Evolutionary conservation across 2,329 filamentous ascomycete genomes (phyloP).

Genomic region (Sphaerulina populicola): DNA sequence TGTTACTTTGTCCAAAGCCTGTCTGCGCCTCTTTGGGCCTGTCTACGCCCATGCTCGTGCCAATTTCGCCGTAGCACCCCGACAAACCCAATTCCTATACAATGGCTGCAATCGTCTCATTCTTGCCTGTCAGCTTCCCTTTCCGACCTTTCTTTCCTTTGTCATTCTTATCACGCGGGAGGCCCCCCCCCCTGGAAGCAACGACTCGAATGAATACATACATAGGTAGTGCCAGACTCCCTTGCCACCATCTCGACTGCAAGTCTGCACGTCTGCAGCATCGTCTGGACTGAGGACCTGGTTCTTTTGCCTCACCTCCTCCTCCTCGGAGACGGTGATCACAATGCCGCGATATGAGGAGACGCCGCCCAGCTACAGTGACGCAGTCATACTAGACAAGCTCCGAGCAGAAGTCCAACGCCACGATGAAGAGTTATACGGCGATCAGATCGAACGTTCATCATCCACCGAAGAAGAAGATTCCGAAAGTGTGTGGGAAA

Average conservation of each 20-base stretch:
- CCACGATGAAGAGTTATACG: conserved; percentile 10
- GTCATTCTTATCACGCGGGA: neutral
- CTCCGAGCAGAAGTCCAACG: conserved; percentile 4
- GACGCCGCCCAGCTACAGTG: conserved; percentile 13
- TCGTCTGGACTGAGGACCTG: conserved; percentile 8
- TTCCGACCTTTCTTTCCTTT: neutral
- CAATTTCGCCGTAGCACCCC: conserved; percentile 1
- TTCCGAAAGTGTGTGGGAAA: neutral
- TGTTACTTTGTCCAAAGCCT: neutral
- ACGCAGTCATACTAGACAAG: conserved; percentile 8
- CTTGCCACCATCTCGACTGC: neutral
- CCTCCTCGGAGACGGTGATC: conserved; percentile 7
- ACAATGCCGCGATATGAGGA: conserved; percentile 7
- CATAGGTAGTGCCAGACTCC: neutral
- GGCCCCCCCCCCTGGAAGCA: neutral
- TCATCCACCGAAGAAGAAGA: neutral
- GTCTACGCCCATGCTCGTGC: neutral
- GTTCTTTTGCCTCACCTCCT: conserved; percentile 7
- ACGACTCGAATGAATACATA: neutral
- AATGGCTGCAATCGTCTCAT: conserved; percentile 8
- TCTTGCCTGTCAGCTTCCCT: conserved; percentile 2
- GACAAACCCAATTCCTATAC: no score
- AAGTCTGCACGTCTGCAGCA: neutral
- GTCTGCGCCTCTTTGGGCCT: neutral
- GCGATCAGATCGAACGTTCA: conserved; percentile 8